Base-by-base conservation (phyloP, 805 yeast species). In the Maudiozyma barnettii region DNA sequence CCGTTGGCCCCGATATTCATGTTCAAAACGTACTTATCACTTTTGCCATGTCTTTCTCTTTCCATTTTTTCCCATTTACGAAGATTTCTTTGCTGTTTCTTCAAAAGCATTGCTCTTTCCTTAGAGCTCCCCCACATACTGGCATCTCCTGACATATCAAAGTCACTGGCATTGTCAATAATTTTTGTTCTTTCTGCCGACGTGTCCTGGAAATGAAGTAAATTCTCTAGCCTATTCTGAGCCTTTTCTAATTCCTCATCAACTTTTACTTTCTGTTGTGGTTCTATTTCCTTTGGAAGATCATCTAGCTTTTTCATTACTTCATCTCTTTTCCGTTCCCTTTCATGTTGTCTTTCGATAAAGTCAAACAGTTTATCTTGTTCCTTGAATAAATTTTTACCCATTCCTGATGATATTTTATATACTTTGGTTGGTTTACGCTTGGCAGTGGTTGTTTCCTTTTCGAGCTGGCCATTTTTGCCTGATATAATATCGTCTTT, bases 161-260 rank as follows among this genome's bases (percentile, higher is more conserved):
- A 65, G 61, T 93, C 99, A 5, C 95, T 79, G 0, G 95, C 96
- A 60, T 87, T 82, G 61, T 93, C 99, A 37, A 95, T 90, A 52
- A 93, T 88, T 55, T 78, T 79, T 0, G 99, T 93, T 61, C 99
- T 74, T 62, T 88, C 95, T 1, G 90, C 86, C 6, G 95, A 85
- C 16, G 90, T 80, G 2, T 78, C 86, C 63, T 93, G 99, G 63
- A 81, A 93, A 51, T 79, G 76, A 40, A 93, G 69, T 43, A 93
- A 67, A 30, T 78, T 82, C 30, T 86, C 85, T 43, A 93, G 68
- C 44, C 90, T 70, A 41, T 77, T 78, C 54, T 85, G 83, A 0
- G 99, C 99, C 47, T 72, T 72, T 4, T 70, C 53, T 35, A 86
- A 65, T 39, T 82, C 90, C 0, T 77, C 74, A 35, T 70, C 72